Evolutionary conservation across 225 moss, liverwort and hornwort genomes (phyloP).

Genomic region (Sphagnum contortum): DNA sequence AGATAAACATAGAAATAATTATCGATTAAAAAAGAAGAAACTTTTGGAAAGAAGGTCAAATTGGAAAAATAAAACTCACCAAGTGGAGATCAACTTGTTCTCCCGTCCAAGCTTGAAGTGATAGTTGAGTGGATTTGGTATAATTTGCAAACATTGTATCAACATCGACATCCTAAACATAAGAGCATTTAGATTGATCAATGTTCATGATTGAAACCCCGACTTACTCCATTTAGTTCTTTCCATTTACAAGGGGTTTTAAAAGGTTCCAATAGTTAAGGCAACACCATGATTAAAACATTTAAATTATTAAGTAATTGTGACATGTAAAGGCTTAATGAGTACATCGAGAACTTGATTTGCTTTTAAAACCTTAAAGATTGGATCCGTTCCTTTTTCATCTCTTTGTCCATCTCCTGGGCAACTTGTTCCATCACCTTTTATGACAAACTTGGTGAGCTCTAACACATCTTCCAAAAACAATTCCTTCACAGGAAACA

Average conservation of each 20-base stretch:
- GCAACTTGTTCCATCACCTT: constrained; percentile 28
- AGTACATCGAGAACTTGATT: background rate
- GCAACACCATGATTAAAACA: too few species aligned
- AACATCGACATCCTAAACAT: constrained; percentile 34
- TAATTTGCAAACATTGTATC: constrained; percentile 38
- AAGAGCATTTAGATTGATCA: background rate
- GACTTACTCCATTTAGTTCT: too few species aligned
- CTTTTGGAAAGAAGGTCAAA: background rate
- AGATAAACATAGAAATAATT: too few species aligned
- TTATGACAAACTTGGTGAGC: constrained; percentile 24
- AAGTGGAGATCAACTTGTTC: constrained; percentile 43
- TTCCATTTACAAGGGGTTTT: too few species aligned
- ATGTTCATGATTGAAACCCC: too few species aligned
- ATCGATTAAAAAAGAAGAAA: too few species aligned
- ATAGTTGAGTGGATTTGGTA: constrained; percentile 42
- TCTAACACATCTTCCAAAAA: constrained; percentile 84
- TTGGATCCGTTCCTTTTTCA: constrained; percentile 42
- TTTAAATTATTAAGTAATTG: too few species aligned
- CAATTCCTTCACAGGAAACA: constrained; percentile 50
- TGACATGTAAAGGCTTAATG: too few species aligned
- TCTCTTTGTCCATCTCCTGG: constrained; percentile 42
- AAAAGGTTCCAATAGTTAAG: too few species aligned
- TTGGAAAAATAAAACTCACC: constrained; percentile 16
- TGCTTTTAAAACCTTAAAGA: constrained; percentile 57
- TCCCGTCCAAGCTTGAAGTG: constrained; percentile 65